Base-by-base conservation (phyloP, 2,329 filamentous ascomycete species). In the Aureobasidium subglaciale region DNA sequence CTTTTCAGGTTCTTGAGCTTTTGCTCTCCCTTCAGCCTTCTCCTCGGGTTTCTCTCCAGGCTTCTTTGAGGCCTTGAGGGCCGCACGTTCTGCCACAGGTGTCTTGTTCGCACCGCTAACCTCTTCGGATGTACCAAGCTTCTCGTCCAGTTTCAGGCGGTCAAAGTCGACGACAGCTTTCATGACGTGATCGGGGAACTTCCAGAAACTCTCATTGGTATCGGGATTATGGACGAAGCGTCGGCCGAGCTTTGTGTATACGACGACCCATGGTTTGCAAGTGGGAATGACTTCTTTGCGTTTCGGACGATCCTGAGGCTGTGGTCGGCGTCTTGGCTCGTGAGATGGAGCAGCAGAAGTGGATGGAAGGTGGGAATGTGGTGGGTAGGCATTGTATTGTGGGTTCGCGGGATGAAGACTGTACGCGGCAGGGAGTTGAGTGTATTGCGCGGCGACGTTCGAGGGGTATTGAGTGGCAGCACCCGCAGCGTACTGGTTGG, bases 161-260 rank as follows among this genome's bases (percentile, higher is more conserved):
- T 86, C 83, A 54, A 93, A 88, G 13, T 84, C 81, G 4, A 81
- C 68, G 1, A 85, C 81, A 0, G 83, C 90, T 58, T 86, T 84
- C 79, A 91, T 85, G 32, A 99, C 78, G 68, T 93, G 86, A 55
- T 89, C 83, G 0, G 93, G 93, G 64, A 96, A 93, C 65, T 90
- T 90, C 93, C 95, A 99, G 70, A 90, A 90, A 70, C 91, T 97
- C 62, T 90, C 80, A 34, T 92, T 88, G 61, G 92, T 96, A 54
- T 81, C 80, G 0, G 85, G 82, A 63, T 99, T 96, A 74, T 95
- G 88, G 2, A 91, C 90, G 66, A 99, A 99, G 52, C 91, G 82
- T 56, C 93, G 80, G 20, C 89, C 88, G 59, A 92, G 84, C 67
- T 90, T 96, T 1, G 93, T 99, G 67, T 87, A 88, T n/a, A 99